Base-by-base conservation (phyloP, 1,284 basidiomycete genomes). In the Tetrapyrgos nigripes region DNA sequence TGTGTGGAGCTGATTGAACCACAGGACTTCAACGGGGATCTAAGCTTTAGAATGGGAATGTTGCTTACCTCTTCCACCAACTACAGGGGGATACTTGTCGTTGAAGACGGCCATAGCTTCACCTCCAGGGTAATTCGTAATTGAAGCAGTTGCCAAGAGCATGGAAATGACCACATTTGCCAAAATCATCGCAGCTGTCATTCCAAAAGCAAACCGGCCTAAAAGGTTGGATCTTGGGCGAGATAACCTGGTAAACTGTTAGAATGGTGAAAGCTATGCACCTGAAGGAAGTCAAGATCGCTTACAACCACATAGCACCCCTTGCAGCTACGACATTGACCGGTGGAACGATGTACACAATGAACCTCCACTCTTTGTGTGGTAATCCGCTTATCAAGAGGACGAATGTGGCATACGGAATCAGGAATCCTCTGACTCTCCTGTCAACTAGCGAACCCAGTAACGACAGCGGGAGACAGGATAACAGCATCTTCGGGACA, bases 321-420 rank as follows among this genome's bases (percentile, higher is more conserved):
- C 87, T 73, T 0, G 94, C 90, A 0, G 91, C 93, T 1, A 91
- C 83, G 3, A 95, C 76, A 66, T 98, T 98, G 72, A 94, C 80
- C 0, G 88, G 69, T 0, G 97, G 96, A 0, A 98, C 83, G 11
- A 88, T 82, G 69, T 98, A 98, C 5, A 96, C 83, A 60, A 98
- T 81, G 73, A 99, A 99, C 3, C 97, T 85, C 96, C 97, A 98
- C 75, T 99, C 97, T 70, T 96, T 96, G 73, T 96, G 94, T 0
- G 85, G 89, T 0, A 98, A 79, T 19, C 73, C 76, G 68, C 93
- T 96, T 67, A 99, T 84, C 0, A 89, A 71, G 0, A 65, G 73
- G 1, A 96, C 69, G 68, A 94, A 92, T 0, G 71, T 63, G 1
- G 88, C 27, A 0, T 83, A 74, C 0, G 89, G 84, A 10, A 83